phyloP scores from a whole-genome alignment of 139 green algal genomes.

The Deuterostichococcus epilithicus region DNA sequence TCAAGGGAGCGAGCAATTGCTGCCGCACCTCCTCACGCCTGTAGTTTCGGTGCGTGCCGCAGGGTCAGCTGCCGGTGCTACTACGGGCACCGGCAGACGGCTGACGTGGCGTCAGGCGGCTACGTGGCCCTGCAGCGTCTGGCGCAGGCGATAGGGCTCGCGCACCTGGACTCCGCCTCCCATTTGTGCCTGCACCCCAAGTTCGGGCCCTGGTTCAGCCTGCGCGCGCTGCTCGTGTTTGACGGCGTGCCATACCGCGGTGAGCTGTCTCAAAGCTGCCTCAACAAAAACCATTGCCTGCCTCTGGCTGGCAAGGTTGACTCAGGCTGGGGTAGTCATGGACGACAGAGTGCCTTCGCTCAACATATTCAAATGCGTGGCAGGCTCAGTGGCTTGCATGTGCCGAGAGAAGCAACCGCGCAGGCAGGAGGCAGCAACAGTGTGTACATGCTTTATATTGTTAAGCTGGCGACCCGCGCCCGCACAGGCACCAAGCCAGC shows the following conservation, averaged over 20 bases:
- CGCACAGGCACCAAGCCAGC: neutral
- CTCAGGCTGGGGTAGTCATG: neutral
- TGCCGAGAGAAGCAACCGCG: too few relatives aligned
- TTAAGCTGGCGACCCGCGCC: too few relatives aligned
- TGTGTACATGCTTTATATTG: neutral
- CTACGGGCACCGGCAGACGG: conserved; percentile 19
- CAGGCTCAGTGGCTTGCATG: neutral
- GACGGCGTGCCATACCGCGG: conserved; percentile 22
- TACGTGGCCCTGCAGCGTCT: conserved; percentile 34
- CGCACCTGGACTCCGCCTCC: conserved; percentile 27
- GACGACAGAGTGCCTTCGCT: neutral
- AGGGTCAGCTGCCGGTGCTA: conserved; percentile 19
- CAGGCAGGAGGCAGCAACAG: neutral
- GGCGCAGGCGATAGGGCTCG: conserved; percentile 27
- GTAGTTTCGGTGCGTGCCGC: neutral
- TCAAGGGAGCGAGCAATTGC: too few relatives aligned
- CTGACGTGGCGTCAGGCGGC: neutral
- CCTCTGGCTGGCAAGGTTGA: neutral
- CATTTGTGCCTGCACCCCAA: conserved; percentile 49
- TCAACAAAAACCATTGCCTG: neutral
- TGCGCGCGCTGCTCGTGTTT: conserved; percentile 42
- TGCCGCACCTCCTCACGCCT: too few relatives aligned
- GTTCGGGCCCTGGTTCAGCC: conserved; percentile 46
- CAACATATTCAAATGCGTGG: neutral
- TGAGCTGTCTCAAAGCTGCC: neutral